Evolutionary conservation across 2,329 filamentous ascomycete species (phyloP).

Genomic region (Fusarium xyrophilum): DNA sequence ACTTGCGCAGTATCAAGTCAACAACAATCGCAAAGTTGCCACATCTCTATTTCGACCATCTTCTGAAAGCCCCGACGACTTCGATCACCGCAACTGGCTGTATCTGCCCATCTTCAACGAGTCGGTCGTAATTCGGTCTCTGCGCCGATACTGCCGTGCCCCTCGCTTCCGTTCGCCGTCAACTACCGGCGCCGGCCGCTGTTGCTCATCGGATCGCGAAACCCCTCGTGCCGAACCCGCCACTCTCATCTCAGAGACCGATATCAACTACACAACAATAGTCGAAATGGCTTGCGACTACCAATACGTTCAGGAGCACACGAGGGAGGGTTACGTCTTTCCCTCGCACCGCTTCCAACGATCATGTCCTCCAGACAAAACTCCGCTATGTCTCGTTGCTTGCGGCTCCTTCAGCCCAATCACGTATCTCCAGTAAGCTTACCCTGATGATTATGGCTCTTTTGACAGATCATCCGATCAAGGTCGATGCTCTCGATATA

Average conservation of each 20-base stretch:
- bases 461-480: background rate
- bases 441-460: background rate
- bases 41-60: constrained; percentile 9
- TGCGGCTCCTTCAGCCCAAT: constrained; percentile 64
- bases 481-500: background rate
- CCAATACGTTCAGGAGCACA: constrained; percentile 46
- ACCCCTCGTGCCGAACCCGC: constrained; percentile 25
- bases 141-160: constrained; percentile 25
- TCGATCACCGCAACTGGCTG: background rate
- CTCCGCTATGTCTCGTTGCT: constrained; percentile 70
- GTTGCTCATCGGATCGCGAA: constrained; percentile 22
- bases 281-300: constrained; percentile 43
- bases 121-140: constrained; percentile 23
- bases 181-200: constrained; percentile 33
- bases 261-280: constrained; percentile 3
- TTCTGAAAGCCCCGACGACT: background rate
- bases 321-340: constrained; percentile 61
- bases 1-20: constrained; percentile 7
- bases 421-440: constrained; percentile 26
- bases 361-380: constrained; percentile 61
- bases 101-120: background rate
- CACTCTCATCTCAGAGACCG: constrained; percentile 5
- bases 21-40: constrained; percentile 8
- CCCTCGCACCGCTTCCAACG: constrained; percentile 66
- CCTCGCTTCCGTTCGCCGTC: constrained; percentile 26